A percentile compares a stretch with the other conserved stretches of the same genome.
phyloP scores from a whole-genome alignment of 352 stramenopile species.

The Phytophthora ohioensis region DNA sequence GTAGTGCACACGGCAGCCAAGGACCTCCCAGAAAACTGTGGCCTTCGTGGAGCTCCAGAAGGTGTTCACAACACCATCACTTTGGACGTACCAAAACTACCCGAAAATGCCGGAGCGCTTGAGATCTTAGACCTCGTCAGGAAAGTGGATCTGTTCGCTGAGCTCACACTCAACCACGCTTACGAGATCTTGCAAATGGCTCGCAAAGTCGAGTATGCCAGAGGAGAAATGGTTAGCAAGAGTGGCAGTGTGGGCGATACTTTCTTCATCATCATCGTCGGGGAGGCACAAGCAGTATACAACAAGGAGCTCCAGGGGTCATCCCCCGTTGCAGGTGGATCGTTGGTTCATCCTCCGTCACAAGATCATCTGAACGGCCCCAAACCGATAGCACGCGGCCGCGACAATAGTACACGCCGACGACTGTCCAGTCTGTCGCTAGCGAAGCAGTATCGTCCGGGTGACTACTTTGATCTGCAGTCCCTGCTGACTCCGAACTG shows the following conservation, averaged over 20 bases:
- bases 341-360: constrained; percentile 16
- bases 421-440: constrained; percentile 69
- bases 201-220: constrained; percentile 70
- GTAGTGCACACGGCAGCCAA: constrained; percentile 95
- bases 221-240: constrained; percentile 62
- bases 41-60: constrained; percentile 89
- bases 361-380: constrained; percentile 8
- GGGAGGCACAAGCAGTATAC: constrained; percentile 70
- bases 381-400: constrained; percentile 35
- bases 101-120: constrained; percentile 79
- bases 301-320: constrained; percentile 35
- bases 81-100: constrained; percentile 71
- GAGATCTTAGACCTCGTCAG: constrained; percentile 88
- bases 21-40: constrained; percentile 75
- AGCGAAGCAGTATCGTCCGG: constrained; percentile 82
- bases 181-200: constrained; percentile 90
- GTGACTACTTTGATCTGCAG: constrained; percentile 91
- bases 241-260: constrained; percentile 60
- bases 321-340: neutral
- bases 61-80: constrained; percentile 91
- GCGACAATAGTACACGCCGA: constrained; percentile 47
- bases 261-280: constrained; percentile 87
- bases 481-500: constrained; percentile 80
- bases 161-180: constrained; percentile 86
- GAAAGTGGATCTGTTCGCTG: constrained; percentile 85